Percentiles rank a stretch among this genome's conserved stretches.
Conservation (phyloP, 164 flowering plant genomes). For the Aristolochia fimbriata region DNA sequence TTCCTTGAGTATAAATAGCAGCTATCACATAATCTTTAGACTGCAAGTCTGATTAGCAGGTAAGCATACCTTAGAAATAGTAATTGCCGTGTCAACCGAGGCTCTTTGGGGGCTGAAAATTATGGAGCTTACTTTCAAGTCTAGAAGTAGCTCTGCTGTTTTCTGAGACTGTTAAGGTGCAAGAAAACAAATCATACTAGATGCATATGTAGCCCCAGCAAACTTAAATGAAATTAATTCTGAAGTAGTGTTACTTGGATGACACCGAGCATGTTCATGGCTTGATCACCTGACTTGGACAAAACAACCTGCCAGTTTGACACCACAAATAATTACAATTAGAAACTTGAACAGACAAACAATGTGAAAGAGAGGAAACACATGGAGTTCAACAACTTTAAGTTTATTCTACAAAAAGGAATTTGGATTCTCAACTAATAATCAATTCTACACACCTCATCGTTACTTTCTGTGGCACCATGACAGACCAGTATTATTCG, state of each 20-base stretch:
- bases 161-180: slow-evolving; percentile 59
- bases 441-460: slow-evolving; percentile 33
- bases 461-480: slow-evolving; percentile 37
- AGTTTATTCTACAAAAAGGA: too few species aligned
- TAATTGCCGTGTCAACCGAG: slow-evolving; percentile 48
- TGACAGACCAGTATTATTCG: slow-evolving; percentile 71
- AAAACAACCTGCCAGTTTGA: slow-evolving; percentile 5
- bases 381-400: too few species aligned
- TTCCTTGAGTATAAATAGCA: too few species aligned
- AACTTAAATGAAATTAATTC: slow-evolving; percentile 2
- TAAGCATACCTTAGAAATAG: slow-evolving; percentile 54
- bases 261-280: slow-evolving; percentile 74
- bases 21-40: too few species aligned
- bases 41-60: background rate
- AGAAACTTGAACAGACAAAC: too few species aligned
- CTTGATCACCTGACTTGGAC: slow-evolving; percentile 24
- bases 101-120: slow-evolving; percentile 51
- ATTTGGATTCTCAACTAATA: too few species aligned
- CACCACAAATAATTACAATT: too few species aligned
- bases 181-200: slow-evolving; percentile 4
- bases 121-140: slow-evolving; percentile 55
- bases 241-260: slow-evolving; percentile 49
- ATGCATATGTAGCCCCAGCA: background rate
- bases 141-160: slow-evolving; percentile 89
- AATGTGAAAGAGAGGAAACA: too few species aligned